phyloP scores from a whole-genome alignment of 2,329 filamentous ascomycete species.

The Aureobasidium uvarum region DNA sequence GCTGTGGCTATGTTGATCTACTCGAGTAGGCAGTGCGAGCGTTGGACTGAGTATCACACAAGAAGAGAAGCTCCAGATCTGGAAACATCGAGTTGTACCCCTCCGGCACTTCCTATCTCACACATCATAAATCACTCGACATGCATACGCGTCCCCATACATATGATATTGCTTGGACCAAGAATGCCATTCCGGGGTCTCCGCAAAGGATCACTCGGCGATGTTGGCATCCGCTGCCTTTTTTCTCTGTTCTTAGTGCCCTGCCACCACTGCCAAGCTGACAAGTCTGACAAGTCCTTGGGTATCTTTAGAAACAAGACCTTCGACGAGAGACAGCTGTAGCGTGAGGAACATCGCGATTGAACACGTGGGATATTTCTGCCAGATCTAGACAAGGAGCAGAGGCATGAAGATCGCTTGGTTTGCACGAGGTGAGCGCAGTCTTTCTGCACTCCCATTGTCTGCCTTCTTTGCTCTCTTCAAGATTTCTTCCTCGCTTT shows the following conservation, averaged over 20 bases:
- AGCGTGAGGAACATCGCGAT: neutral
- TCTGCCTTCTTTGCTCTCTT: neutral
- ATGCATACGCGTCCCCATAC: constrained; percentile 12
- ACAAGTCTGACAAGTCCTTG: neutral
- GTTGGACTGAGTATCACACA: neutral
- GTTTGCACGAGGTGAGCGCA: neutral
- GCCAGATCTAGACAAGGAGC: neutral
- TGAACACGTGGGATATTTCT: neutral
- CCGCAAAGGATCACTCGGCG: neutral
- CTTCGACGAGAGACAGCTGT: neutral
- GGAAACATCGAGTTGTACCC: neutral
- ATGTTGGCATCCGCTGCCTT: constrained; percentile 1
- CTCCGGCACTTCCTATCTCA: neutral
- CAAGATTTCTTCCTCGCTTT: neutral
- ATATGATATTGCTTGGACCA: neutral
- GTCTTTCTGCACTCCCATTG: neutral
- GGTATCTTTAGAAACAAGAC: constrained; percentile 7
- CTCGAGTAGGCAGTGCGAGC: constrained; percentile 1
- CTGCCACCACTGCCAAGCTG: constrained; percentile 13
- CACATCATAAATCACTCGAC: neutral
- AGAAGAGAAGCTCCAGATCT: neutral
- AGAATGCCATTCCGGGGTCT: constrained; percentile 14
- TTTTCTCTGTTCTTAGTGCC: neutral
- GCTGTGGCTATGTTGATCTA: neutral
- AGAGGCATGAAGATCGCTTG: neutral